A percentile compares a stretch with the other conserved stretches of the same genome.
Evolutionary conservation across 306 rosid species (phyloP).

Genomic region (Trifolium dubium): DNA sequence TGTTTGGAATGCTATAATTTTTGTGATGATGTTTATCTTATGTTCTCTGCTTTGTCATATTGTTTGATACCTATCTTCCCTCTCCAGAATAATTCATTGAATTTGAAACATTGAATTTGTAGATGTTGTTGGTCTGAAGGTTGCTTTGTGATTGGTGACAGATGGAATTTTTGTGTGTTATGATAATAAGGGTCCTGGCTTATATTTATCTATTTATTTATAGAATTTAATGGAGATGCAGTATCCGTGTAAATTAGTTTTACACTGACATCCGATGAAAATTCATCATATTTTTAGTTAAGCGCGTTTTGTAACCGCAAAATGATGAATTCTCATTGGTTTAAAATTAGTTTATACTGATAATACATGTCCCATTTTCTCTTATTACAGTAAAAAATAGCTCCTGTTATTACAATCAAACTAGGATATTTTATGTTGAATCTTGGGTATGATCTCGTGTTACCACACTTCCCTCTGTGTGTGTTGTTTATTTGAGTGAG

Average conservation of each 20-base stretch:
- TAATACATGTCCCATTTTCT: not conserved
- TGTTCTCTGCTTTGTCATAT: conserved; percentile 11
- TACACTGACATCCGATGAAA: not conserved
- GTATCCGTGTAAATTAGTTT: not conserved
- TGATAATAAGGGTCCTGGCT: not conserved
- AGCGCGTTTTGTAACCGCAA: too few species aligned
- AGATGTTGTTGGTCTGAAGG: not conserved
- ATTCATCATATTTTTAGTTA: not conserved
- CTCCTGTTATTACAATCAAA: too few species aligned
- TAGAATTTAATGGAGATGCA: not conserved
- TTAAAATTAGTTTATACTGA: too few species aligned
- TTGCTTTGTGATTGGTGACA: conserved; percentile 8
- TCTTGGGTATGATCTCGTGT: too few species aligned
- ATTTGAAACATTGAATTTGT: not conserved
- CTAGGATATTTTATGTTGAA: too few species aligned
- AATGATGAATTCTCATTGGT: not conserved
- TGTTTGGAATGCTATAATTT: conserved; percentile 34
- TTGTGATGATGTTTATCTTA: conserved; percentile 15
- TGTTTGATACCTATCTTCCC: conserved; percentile 1
- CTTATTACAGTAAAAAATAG: too few species aligned
- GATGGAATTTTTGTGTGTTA: not conserved
- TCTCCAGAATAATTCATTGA: not conserved
- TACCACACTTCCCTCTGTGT: too few species aligned
- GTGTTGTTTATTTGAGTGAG: too few species aligned
- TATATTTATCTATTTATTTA: not conserved